phyloP scores from a whole-genome alignment of 176 grass and related monocot species.

The Dendrocalamus sinicus region DNA sequence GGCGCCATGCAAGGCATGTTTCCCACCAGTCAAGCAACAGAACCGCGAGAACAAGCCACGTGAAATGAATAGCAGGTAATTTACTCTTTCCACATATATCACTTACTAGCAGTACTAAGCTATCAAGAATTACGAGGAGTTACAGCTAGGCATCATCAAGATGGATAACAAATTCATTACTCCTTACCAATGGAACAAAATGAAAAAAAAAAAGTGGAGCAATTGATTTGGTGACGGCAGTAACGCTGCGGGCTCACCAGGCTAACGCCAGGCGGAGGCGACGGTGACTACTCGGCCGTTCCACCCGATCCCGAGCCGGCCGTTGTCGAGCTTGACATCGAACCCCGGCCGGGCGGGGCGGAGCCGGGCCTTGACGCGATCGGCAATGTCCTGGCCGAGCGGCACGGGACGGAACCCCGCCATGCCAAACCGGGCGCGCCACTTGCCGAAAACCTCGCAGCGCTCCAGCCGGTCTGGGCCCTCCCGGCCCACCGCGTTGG shows the following conservation, averaged over 20 bases:
- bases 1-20: background rate
- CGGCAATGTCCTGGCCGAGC: constrained; percentile 49
- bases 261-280: constrained; percentile 79
- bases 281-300: constrained; percentile 72
- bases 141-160: constrained; percentile 43
- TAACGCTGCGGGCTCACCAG: constrained; percentile 29
- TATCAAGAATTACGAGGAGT: constrained; percentile 53
- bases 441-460: constrained; percentile 88
- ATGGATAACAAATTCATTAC: constrained; percentile 54
- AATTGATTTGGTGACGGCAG: constrained; percentile 38
- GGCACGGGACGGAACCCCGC: constrained; percentile 63
- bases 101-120: constrained; percentile 1
- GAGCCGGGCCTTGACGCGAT: constrained; percentile 51
- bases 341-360: constrained; percentile 35
- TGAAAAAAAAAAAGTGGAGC: background rate
- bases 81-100: constrained; percentile 54
- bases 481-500: constrained; percentile 74
- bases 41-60: background rate
- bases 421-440: constrained; percentile 86
- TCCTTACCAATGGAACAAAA: constrained; percentile 40
- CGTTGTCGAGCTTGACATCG: constrained; percentile 61
- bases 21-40: background rate
- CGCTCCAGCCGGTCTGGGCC: constrained; percentile 77
- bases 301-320: constrained; percentile 67
- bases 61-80: background rate